phyloP scores from a whole-genome alignment of 139 green algal species.

The Chlamydomonas applanata region DNA sequence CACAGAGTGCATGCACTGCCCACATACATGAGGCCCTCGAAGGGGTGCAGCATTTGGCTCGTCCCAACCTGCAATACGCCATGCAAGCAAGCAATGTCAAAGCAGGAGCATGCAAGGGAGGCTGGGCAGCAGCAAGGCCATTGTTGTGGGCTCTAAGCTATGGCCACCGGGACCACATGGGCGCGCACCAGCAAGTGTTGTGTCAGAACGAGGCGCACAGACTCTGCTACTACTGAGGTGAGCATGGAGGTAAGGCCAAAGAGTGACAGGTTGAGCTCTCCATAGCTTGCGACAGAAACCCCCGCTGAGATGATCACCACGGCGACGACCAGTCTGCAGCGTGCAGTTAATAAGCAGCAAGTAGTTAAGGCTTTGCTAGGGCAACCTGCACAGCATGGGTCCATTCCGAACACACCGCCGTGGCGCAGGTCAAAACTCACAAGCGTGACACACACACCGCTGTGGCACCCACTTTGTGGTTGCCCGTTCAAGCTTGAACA shows the following conservation, averaged over 20 bases:
- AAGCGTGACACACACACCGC: neutral
- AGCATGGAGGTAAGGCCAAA: constrained; percentile 71
- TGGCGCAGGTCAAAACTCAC: neutral
- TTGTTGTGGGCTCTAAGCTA: no score
- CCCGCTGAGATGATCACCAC: constrained; percentile 65
- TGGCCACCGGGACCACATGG: neutral
- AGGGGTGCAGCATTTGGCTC: constrained; percentile 54
- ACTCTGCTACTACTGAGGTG: constrained; percentile 62
- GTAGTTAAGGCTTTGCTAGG: neutral
- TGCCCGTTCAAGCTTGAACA: constrained; percentile 57
- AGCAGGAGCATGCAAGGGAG: no score
- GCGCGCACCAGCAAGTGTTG: constrained; percentile 68
- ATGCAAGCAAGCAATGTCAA: no score
- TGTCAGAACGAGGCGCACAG: constrained; percentile 75
- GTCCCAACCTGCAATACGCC: neutral
- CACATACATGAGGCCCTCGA: constrained; percentile 56
- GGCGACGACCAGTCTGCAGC: constrained; percentile 46
- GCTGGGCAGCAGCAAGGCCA: no score
- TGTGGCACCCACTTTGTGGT: neutral
- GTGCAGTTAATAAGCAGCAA: neutral
- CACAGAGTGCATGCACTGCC: constrained; percentile 3
- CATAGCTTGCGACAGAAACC: constrained; percentile 64
- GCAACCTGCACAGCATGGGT: no score
- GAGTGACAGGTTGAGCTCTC: constrained; percentile 58
- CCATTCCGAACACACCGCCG: neutral